Evolutionary conservation across 208 protist species (phyloP).

Genomic region (Balamuthia mandrillaris): DNA sequence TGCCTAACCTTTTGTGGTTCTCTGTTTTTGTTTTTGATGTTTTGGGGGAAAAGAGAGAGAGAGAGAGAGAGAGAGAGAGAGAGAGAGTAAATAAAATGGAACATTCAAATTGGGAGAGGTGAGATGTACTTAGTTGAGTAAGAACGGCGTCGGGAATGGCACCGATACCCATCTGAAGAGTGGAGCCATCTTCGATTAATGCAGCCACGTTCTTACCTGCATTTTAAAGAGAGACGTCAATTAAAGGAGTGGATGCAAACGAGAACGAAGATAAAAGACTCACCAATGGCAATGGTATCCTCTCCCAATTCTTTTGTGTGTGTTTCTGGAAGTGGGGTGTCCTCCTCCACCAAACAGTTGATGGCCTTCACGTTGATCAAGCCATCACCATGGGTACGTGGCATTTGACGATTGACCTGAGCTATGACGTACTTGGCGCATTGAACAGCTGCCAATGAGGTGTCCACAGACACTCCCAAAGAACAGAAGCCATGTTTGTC

Average conservation of each 20-base stretch:
- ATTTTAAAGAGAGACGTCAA: background rate
- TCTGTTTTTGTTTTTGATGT: too few relatives aligned
- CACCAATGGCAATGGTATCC: background rate
- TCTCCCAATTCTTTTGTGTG: background rate
- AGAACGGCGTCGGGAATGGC: conserved; percentile 64
- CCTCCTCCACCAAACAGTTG: conserved; percentile 44
- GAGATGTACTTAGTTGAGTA: conserved; percentile 14
- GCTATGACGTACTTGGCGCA: conserved; percentile 62
- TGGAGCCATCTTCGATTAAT: conserved; percentile 60
- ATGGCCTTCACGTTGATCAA: conserved; percentile 57
- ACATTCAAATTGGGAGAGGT: too few relatives aligned
- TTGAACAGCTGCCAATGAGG: conserved; percentile 41
- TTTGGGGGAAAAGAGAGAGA: too few relatives aligned
- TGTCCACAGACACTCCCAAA: conserved; percentile 59
- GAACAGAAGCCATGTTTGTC: conserved; percentile 65
- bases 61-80: too few relatives aligned
- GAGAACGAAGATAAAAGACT: background rate
- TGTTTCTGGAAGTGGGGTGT: background rate
- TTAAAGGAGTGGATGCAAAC: background rate
- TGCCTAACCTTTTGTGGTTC: conserved; percentile 50
- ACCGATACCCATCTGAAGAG: conserved; percentile 69
- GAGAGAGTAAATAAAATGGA: too few relatives aligned
- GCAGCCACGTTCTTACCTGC: conserved; percentile 49
- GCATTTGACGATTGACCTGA: conserved; percentile 64
- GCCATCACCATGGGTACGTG: conserved; percentile 61